phyloP scores from a whole-genome alignment of 1,284 basidiomycete species.

The Austropuccinia psidii region DNA sequence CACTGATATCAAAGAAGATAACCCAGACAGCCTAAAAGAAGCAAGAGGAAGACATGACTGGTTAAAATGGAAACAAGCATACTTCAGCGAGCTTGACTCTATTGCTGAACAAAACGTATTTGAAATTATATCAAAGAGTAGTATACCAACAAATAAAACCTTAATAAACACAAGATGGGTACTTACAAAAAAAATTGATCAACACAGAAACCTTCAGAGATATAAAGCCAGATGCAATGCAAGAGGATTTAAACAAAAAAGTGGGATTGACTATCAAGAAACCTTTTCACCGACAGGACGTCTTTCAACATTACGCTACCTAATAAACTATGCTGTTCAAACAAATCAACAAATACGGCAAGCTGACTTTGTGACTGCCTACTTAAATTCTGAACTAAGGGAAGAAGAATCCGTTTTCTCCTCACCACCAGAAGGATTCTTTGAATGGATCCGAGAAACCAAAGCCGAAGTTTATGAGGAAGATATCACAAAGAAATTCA shows the following conservation, averaged over 20 bases:
- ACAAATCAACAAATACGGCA: neutral
- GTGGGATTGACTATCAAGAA: conserved; percentile 19
- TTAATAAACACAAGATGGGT: conserved; percentile 2
- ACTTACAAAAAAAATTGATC: neutral
- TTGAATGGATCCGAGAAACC: conserved; percentile 20
- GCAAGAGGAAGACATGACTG: neutral
- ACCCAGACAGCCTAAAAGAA: conserved; percentile 23
- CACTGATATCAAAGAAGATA: too few relatives aligned
- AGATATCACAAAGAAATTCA: neutral
- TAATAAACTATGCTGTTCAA: neutral
- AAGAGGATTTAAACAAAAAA: conserved; percentile 13
- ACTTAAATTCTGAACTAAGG: conserved; percentile 3
- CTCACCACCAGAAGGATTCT: conserved; percentile 4
- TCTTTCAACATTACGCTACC: neutral
- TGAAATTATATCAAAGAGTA: conserved; percentile 12
- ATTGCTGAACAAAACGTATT: neutral
- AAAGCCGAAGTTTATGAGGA: conserved; percentile 5
- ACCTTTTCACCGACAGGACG: conserved; percentile 16
- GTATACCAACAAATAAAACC: neutral
- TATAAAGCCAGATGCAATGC: conserved; percentile 23
- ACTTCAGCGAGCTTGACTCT: conserved; percentile 11
- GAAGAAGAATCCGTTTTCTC: conserved; percentile 10
- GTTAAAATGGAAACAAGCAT: conserved; percentile 6
- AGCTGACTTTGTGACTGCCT: conserved; percentile 27
- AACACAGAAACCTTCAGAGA: neutral